Base-by-base conservation (phyloP, 2,329 filamentous ascomycete genomes). In the Fonsecaea pedrosoi region DNA sequence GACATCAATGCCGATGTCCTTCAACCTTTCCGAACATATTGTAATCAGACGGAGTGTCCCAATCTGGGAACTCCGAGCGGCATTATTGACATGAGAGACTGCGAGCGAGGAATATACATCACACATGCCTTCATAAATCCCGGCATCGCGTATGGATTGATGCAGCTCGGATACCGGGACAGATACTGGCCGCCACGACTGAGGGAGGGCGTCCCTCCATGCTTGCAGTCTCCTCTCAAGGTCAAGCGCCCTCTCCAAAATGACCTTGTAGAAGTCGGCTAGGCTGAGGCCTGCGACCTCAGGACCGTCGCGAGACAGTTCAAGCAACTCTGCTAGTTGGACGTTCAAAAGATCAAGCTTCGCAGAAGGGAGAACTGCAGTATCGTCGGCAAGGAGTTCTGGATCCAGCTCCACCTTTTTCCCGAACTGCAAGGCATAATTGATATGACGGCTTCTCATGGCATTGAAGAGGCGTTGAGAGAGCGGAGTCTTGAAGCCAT, bases 71-170 rank as follows among this genome's bases (percentile, higher is more conserved):
- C 61, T 64, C 12, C 69, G 60, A n/a, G 66, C 58, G 25, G 60
- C 48, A 38, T 69, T 70, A 55, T 66, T 57, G 48, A 67, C 45
- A 37, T 70, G 66, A 37, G 69, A 66, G 21, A 70, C 64, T 12
- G 60, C 48, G 21, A 69, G 66, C 6, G 69, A 70, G 10, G 65
- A 64, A 56, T 70, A 70, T n/a, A 70, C 69, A n/a, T 70, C 66
- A 32, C 64, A 66, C 30, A 66, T 66, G 21, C 59, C 61, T 32
- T 66, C 54, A 21, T 70, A 70, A 8, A 70, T 35, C 5, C 69
- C 69, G 35, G 66, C 69, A 8, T 67, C 69, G 18, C 58, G 60
- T 40, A 70, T 70, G 6, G 69, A 62, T n/a, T 57, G 66, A 60
- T 70, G 69, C 8, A 70, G 42, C 48, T 70, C 60, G 18, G 66